Evolutionary conservation across 495 filamentous ascomycete species (phyloP), one percentile per base, ranked within the genome.

Genomic region (Extremus antarcticus): DNA sequence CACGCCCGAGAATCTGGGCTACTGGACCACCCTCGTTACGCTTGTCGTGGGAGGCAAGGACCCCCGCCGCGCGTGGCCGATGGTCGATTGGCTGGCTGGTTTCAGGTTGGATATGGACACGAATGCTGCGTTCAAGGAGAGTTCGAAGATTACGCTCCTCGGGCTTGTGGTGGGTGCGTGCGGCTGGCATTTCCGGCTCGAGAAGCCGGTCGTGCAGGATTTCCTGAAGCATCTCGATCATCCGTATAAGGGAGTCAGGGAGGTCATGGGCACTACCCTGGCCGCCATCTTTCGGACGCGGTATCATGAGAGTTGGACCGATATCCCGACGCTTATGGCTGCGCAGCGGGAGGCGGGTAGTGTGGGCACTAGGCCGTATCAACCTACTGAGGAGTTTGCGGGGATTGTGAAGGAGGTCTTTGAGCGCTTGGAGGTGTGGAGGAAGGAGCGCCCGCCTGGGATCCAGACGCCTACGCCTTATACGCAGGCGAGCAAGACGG

Each of bases 51-150:
- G 85, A 65, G 80, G 79, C 35, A 91, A 88, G 55, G 92, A 99
- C 68, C 90, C 92, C 17, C 77, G 92, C 56, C 79, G 91, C 50
- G 80, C 81, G 2, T 88, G 84, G 78, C 94, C 94, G 50, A 73
- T 99, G 53, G 78, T 94, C 23, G 85, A 90, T 56, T 86, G 83
- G 74, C 76, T 99, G 32, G 81, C 83, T 13, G 80, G 82, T 56
- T 96, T 95, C 78, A 78, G 87, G 29, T 74, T 99, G 19, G 92
- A 99, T 63, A 91, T 95, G 85, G 71, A 80, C 21, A 95, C 91
- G 0, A 95, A 97, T 68, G 92, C 92, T 3, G 92, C 92, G 10
- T 99, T 99, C 78, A 99, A 99, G 69, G 94, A 99, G 63, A 96
- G 90, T 54, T 90, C 90, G 3, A 96, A 96, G 71, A 86, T 99